Conservation (phyloP, 2,329 filamentous ascomycete species). For the Calonectria pseudoreteaudii region DNA sequence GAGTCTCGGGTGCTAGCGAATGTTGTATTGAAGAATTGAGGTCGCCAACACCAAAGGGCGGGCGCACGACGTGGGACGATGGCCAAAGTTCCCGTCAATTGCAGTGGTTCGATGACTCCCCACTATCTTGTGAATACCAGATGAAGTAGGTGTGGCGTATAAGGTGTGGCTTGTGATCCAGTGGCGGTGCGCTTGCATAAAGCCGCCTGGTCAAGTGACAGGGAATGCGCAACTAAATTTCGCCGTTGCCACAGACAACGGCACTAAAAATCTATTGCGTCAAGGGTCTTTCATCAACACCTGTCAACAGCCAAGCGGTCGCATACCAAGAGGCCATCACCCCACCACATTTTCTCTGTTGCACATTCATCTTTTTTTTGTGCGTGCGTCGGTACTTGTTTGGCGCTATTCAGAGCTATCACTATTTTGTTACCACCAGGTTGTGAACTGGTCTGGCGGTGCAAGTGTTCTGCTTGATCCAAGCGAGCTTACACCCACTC, state of each 20-base stretch:
- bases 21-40: constrained; percentile 23
- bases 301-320: constrained; percentile 30
- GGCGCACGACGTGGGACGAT: constrained; percentile 30
- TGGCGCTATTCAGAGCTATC: background rate
- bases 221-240: constrained; percentile 27
- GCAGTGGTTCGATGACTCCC: constrained; percentile 39
- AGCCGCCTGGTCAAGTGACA: constrained; percentile 37
- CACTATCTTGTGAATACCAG: constrained; percentile 23
- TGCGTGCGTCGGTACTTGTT: background rate
- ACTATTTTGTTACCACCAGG: background rate
- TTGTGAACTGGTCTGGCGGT: constrained; percentile 4
- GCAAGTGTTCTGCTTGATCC: constrained; percentile 31
- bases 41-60: constrained; percentile 9
- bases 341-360: constrained; percentile 31
- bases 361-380: constrained; percentile 19
- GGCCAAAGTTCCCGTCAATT: constrained; percentile 24
- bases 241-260: constrained; percentile 56
- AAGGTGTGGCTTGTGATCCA: background rate
- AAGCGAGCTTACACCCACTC: constrained; percentile 17
- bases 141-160: constrained; percentile 28
- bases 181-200: constrained; percentile 29
- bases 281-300: constrained; percentile 47
- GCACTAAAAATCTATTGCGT: constrained; percentile 46
- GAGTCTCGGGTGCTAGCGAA: background rate
- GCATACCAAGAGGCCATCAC: constrained; percentile 36